Evolutionary conservation across 257 asterid genomes (phyloP).

Genomic region (Apocynum venetum): DNA sequence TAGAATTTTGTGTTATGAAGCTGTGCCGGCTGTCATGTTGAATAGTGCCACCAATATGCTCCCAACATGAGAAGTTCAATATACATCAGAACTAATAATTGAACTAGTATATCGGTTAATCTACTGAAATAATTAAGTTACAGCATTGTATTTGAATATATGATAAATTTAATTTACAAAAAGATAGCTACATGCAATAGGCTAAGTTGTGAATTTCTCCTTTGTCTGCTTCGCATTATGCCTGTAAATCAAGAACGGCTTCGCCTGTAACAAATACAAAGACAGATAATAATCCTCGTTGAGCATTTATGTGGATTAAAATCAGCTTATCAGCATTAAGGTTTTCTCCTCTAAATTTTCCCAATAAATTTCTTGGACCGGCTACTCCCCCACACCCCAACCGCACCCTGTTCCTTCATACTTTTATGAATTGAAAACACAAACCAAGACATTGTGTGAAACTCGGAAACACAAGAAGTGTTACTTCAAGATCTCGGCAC

Average conservation of each 20-base stretch:
- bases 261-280: constrained; percentile 54
- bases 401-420: not conserved
- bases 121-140: not conserved
- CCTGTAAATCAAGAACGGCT: constrained; percentile 58
- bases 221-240: constrained; percentile 23
- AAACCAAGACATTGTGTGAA: not conserved
- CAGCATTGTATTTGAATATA: constrained; percentile 9
- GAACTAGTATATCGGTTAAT: not conserved
- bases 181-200: constrained; percentile 15
- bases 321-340: not conserved
- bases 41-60: not conserved
- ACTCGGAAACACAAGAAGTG: not conserved
- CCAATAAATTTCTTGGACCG: too few relatives aligned
- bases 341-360: not conserved
- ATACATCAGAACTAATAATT: not conserved
- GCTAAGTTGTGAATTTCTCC: constrained; percentile 8
- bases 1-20: not conserved
- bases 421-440: not conserved
- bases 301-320: not conserved
- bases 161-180: constrained; percentile 35
- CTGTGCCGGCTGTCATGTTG: not conserved
- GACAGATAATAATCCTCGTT: not conserved
- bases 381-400: not conserved
- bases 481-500: not conserved
- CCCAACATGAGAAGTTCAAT: not conserved